phyloP scores from a whole-genome alignment of 208 protist species.

The Novymonas esmeraldas region DNA sequence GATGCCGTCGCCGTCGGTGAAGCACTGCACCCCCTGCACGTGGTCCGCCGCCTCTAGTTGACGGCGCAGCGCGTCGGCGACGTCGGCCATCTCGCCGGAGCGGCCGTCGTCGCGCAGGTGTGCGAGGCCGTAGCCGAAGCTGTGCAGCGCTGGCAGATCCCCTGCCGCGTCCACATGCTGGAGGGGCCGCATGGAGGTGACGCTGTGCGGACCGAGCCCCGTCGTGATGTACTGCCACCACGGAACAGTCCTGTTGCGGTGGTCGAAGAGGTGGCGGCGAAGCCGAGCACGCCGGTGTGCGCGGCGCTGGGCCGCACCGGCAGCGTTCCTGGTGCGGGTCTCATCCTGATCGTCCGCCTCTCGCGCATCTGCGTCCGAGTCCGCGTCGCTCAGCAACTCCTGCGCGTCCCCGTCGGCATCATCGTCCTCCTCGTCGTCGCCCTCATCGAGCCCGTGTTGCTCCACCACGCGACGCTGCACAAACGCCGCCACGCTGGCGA shows the following conservation, averaged over 20 bases:
- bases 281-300: conserved; percentile 2
- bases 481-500: conserved; percentile 4
- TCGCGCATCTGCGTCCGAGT: not conserved
- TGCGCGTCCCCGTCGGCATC: conserved; percentile 1
- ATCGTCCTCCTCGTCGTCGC: conserved; percentile 16
- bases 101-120: conserved; percentile 28
- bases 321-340: not conserved
- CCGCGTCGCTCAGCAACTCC: not conserved
- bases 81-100: conserved; percentile 29
- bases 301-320: not conserved
- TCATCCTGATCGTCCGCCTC: not conserved
- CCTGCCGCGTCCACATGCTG: conserved; percentile 44
- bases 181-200: conserved; percentile 58
- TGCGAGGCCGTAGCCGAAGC: conserved; percentile 70
- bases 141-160: conserved; percentile 70
- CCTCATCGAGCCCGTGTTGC: conserved; percentile 19
- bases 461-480: conserved; percentile 17
- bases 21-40: conserved; percentile 77
- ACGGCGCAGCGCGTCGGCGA: conserved; percentile 49
- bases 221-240: conserved; percentile 88
- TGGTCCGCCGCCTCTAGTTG: conserved; percentile 70
- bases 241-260: conserved; percentile 51
- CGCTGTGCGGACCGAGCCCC: conserved; percentile 49
- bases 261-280: conserved; percentile 44
- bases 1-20: conserved; percentile 74